A percentile compares a stretch with the other conserved stretches of the same genome.
Conservation (phyloP, 441 rosid genomes). For the Manihot esculenta region DNA sequence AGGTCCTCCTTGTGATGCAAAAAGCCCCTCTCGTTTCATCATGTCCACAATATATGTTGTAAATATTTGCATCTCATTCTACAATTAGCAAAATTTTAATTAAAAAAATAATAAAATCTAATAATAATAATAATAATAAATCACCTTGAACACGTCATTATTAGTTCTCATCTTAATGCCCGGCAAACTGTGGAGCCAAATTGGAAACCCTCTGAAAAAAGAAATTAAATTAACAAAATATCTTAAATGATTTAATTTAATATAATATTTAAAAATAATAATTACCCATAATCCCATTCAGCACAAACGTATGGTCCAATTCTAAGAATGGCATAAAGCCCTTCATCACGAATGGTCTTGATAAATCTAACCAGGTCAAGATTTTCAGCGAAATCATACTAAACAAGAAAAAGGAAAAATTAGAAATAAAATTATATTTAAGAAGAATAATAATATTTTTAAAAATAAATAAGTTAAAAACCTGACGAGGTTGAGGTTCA, state of each 20-base stretch:
- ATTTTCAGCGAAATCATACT: slow-evolving; percentile 42
- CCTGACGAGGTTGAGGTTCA: slow-evolving; percentile 25
- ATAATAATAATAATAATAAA: background rate
- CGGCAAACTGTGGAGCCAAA: slow-evolving; percentile 56
- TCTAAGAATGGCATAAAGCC: slow-evolving; percentile 48
- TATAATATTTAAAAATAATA: background rate
- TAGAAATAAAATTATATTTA: background rate
- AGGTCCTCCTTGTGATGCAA: slow-evolving; percentile 80
- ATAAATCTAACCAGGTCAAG: slow-evolving; percentile 38
- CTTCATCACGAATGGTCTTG: slow-evolving; percentile 31
- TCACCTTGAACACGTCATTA: slow-evolving; percentile 48
- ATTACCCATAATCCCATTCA: slow-evolving; percentile 66
- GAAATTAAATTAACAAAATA: background rate
- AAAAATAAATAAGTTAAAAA: background rate
- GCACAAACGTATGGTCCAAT: slow-evolving; percentile 69
- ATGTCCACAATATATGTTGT: slow-evolving; percentile 50
- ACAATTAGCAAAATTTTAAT: background rate
- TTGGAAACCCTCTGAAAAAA: slow-evolving; percentile 51
- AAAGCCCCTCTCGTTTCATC: slow-evolving; percentile 52
- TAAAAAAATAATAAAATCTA: background rate
- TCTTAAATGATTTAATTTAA: background rate
- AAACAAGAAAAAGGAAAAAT: background rate
- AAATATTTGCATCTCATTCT: slow-evolving; percentile 50
- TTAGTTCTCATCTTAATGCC: slow-evolving; percentile 42
- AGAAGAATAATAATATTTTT: no score